Evolutionary conservation across 2,329 filamentous ascomycete genomes (phyloP), one percentile per base, ranked within the genome.

Genomic region (Lecanoromycetidae sp.): DNA sequence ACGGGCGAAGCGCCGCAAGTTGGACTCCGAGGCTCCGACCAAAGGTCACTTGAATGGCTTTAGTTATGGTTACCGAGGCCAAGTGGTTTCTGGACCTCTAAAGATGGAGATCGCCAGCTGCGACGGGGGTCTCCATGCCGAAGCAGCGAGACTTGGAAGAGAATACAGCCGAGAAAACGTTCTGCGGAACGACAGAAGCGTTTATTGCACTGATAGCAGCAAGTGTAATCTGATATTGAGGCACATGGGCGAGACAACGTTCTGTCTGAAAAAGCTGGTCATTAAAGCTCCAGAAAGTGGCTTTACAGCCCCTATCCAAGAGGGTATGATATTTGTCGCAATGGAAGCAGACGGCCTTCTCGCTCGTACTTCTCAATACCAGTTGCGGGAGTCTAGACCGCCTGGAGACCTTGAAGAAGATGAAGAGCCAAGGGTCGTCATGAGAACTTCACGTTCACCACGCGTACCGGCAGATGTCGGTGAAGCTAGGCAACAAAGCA

Each of bases 181-280:
- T 23, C 71, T 96, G 52, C 79, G 77, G 55, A 80, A 88, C 61
- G 86, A 96, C 63, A 72, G 73, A 49, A 84, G 82, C 9, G 86
- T 94, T 2, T 96, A 95, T 61, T 93, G 87, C 65, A 94, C 87
- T 30, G 85, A 90, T 61, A 80, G 79, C n/a, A 83, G 83, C 52
- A 77, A 80, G 49, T 95, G 87, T 67, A 94, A 94, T 59, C 78
- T 96, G 56, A 72, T 96, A 10, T 65, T 96, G 48, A 77, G 79
- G 49, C 90, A 96, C 61, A 79, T 83, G 54, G 87, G 84, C 36
- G 79, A 79, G 30, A 82, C 83, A 2, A 77, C 84, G 0, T 96
- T 96, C 58, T 84, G 77, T 46, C 66, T 96, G 46, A 83, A 87
- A 56, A 90, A 90, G 65, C 68, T 96, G 41, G 74, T 93, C 53